Conservation (phyloP, 2,329 filamentous ascomycete species). For the Penicillium brasilianum region DNA sequence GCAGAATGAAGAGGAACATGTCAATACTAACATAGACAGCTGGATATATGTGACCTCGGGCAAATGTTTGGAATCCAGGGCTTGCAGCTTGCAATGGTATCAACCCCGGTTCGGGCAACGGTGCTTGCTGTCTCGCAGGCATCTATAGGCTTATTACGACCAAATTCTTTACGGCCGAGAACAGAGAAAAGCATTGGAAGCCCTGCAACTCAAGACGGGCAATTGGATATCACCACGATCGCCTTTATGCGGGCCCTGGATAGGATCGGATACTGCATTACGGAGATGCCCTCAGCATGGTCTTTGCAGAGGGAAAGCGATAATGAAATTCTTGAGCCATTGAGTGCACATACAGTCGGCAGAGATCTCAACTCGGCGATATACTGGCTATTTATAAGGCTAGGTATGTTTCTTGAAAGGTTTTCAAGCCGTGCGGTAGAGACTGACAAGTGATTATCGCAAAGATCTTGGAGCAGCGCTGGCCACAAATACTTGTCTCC, state of each 20-base stretch:
- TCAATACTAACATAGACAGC: conserved; percentile 29
- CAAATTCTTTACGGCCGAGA: neutral
- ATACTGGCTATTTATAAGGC: conserved; percentile 37
- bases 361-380: conserved; percentile 31
- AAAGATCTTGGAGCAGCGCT: conserved; percentile 34
- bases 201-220: neutral
- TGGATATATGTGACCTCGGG: conserved; percentile 51
- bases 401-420: conserved; percentile 28
- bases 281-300: conserved; percentile 26
- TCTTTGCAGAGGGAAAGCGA: conserved; percentile 4
- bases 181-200: neutral
- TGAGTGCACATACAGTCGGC: conserved; percentile 23
- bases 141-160: conserved; percentile 19
- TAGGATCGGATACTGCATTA: conserved; percentile 21
- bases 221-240: conserved; percentile 17
- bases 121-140: conserved; percentile 30
- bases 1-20: neutral
- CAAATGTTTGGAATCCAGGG: conserved; percentile 50
- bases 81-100: conserved; percentile 35
- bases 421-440: neutral
- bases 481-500: conserved; percentile 28
- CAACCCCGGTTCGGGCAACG: conserved; percentile 22
- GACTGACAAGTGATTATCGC: neutral
- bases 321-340: conserved; percentile 15
- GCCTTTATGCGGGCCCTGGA: conserved; percentile 25